A percentile compares a stretch with the other conserved stretches of the same genome.
Conservation (phyloP, 208 protist genomes). For the Leishmania major region DNA sequence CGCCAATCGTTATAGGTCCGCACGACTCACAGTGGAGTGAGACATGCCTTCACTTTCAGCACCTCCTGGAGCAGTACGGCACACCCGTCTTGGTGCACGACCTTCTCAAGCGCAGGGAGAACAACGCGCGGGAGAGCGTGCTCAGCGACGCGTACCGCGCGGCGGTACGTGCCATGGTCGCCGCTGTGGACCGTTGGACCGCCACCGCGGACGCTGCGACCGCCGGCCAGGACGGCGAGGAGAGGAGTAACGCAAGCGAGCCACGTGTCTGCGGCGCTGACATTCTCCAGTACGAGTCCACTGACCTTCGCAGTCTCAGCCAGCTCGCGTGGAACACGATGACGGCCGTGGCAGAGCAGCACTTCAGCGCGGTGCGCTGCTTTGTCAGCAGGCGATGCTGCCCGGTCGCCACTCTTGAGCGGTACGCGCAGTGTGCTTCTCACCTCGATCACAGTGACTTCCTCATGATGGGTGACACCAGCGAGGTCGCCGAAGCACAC, state of each 20-base stretch:
- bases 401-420: neutral
- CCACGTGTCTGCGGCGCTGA: conserved; percentile 18
- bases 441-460: neutral
- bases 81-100: conserved; percentile 92
- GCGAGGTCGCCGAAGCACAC: neutral
- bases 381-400: conserved; percentile 39
- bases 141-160: conserved; percentile 74
- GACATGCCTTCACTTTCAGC: conserved; percentile 91
- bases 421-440: neutral
- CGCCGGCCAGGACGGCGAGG: neutral
- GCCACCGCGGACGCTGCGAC: neutral
- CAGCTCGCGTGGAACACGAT: conserved; percentile 78
- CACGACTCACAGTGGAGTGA: conserved; percentile 47
- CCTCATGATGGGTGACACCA: neutral
- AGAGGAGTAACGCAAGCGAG: neutral
- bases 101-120: conserved; percentile 91
- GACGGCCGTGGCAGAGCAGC: conserved; percentile 52
- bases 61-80: conserved; percentile 91
- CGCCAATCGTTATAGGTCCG: conserved; percentile 74
- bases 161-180: conserved; percentile 66
- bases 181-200: conserved; percentile 12
- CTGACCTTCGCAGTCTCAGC: conserved; percentile 79
- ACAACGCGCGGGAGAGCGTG: conserved; percentile 81
- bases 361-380: conserved; percentile 47
- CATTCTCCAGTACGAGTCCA: conserved; percentile 74